Evolutionary conservation across 1,284 basidiomycete genomes (phyloP), one percentile per base, ranked within the genome.

Genomic region (Trametes hirsuta): DNA sequence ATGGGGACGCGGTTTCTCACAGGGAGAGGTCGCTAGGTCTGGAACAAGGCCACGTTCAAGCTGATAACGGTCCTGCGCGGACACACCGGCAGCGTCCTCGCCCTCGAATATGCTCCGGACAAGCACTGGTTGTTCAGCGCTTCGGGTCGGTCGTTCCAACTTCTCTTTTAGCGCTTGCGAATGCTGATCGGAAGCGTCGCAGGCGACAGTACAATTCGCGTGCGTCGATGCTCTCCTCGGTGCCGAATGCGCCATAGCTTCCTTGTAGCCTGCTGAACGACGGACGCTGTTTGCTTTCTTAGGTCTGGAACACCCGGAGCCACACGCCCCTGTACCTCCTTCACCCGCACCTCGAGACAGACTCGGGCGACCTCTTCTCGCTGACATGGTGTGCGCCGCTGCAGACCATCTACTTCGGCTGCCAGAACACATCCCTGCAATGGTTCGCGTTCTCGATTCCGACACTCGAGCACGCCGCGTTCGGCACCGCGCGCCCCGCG

Each of bases 331-430:
- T 97, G 39, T 95, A 91, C 70, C 80, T 94, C 50, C 82, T 98
- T 37, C 82, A 88, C 58, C 94, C 96, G 0, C 92, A 94, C 68
- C 81, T 91, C 56, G 93, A 96, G 67, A 90, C 87, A 3, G 85
- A 84, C 40, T 87, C 95, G 2, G 96, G 96, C 40, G 97, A 98
- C 72, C 85, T 98, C 53, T 96, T 95, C 77, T 94, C 91, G 39
- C 79, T 98, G 2, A 84, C 86, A 0, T 98, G 94, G 91, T 88
- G 87, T 12, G 78, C 86, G 1, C 72, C 77, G 10, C 79, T 87
- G 9, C 85, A 88, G 62, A 91, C 89, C 0, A 79, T 97, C 41
- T 97, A 92, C 73, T 81, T 97, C 55, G 95, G 95, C 25, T 93
- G 93, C 69, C 93, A 97, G 75, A 92, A 95, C 72, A 95, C 94